Base-by-base conservation (phyloP, 768 basidiomycete species). In the Psilocybe sp. region DNA sequence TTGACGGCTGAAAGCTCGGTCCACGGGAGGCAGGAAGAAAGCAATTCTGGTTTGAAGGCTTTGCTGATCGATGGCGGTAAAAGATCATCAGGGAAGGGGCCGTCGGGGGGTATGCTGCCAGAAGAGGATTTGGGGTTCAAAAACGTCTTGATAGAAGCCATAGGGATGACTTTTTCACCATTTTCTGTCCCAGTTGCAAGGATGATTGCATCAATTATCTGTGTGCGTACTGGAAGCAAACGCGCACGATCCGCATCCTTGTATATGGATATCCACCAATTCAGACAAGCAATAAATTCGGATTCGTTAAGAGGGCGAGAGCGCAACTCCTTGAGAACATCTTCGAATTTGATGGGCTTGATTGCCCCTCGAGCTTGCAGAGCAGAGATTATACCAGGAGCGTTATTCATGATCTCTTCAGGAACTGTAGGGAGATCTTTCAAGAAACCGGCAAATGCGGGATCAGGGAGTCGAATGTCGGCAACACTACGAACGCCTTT, bases 221-320 rank as follows among this genome's bases (percentile, higher is more conserved):
- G 78, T 2, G 62, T 72, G 55, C 75, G 85, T 53, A 75, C 75
- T 15, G 72, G 69, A 12, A 68, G 52, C 42, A 79, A 66, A n/a
- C 74, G 66, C 12, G 68, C 55, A 34, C 51, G 54, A 44, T 64
- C 57, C 71, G 69, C 59, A 61, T 69, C 48, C 67, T 70, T 40
- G 61, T 68, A 56, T 48, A 72, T 40, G 45, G 66, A 69, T 45
- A 78, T 75, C 89, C 94, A 94, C 96, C 97, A 98, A 50, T 81
- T 81, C 54, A 98, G 70, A 65, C 89, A 93, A 2, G 82, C 84
- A n/a, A 86, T 63, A 68, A 89, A 85, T 60, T 98, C 91, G 5
- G 72, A 69, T 60, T 89, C 80, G 4, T 65, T 63, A 19, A 99
- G 74, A 4, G 93, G 86, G 13, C 89, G 74, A 5, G 75, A 66